phyloP scores from a whole-genome alignment of 495 filamentous ascomycete species.

The Daldinia bambusicola region DNA sequence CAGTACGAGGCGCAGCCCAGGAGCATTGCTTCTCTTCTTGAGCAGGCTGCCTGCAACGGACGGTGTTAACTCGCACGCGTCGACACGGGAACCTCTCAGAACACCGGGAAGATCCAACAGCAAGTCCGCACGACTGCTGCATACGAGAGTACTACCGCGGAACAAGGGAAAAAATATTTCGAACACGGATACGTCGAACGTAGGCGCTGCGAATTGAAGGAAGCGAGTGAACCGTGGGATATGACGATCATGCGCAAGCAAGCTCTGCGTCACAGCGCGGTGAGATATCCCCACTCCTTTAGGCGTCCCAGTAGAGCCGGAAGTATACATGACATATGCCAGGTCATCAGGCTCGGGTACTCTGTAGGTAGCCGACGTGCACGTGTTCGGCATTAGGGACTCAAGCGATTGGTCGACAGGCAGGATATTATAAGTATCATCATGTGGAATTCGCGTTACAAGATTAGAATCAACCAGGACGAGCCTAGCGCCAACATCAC shows the following conservation, averaged over 20 bases:
- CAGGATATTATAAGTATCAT: conserved; percentile 39
- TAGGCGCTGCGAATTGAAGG: conserved; percentile 86
- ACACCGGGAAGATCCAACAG: conserved; percentile 74
- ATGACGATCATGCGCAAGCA: conserved; percentile 79
- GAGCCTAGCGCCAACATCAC: conserved; percentile 70
- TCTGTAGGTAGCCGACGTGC: neutral
- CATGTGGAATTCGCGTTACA: conserved; percentile 44
- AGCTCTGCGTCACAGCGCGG: conserved; percentile 74
- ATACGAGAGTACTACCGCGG: conserved; percentile 75
- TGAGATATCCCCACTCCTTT: conserved; percentile 88
- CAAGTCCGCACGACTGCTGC: conserved; percentile 69
- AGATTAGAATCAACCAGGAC: conserved; percentile 62
- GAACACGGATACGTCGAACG: conserved; percentile 89
- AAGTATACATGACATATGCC: conserved; percentile 93
- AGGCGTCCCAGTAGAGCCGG: conserved; percentile 86
- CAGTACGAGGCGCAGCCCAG: conserved; percentile 70
- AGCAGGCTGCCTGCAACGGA: conserved; percentile 79
- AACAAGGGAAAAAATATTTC: conserved; percentile 87
- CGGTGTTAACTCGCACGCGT: conserved; percentile 85
- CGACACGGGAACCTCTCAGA: conserved; percentile 71
- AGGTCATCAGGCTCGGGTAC: conserved; percentile 55
- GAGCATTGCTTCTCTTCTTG: conserved; percentile 67
- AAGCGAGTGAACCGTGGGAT: conserved; percentile 79
- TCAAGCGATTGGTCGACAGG: conserved; percentile 40
- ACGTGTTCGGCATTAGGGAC: neutral